These are phyloP conservation scores for Hypoxylon sp. DNA, from an alignment of 2,329 filamentous ascomycete genomes.

Conservation along the genomic window DNA sequence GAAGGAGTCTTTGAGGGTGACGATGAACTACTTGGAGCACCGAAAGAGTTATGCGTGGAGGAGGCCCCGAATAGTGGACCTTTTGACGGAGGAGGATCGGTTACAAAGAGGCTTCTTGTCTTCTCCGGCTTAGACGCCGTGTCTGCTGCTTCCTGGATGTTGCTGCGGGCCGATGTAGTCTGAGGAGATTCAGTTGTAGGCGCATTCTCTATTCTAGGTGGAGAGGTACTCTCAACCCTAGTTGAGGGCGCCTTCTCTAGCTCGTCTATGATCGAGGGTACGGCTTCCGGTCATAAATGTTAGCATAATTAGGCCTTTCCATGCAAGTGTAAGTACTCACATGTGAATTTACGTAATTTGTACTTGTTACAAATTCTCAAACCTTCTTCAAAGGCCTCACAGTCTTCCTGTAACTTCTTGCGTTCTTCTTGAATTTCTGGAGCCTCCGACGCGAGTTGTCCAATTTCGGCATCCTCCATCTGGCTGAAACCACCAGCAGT, in stretches of 20 bases:
- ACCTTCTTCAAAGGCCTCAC: constrained; percentile 43
- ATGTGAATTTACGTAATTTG: constrained; percentile 24
- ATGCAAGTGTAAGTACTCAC: constrained; percentile 16
- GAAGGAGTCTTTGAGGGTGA: neutral
- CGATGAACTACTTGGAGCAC: neutral
- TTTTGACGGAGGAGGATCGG: neutral
- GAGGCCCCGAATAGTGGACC: neutral
- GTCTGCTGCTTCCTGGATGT: neutral
- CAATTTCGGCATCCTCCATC: constrained; percentile 51
- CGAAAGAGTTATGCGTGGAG: neutral
- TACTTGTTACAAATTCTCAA: constrained; percentile 47
- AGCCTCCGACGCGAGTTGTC: constrained; percentile 50
- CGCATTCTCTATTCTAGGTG: neutral
- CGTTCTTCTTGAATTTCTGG: constrained; percentile 46
- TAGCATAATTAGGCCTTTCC: neutral
- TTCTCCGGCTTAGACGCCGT: neutral
- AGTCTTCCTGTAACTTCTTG: constrained; percentile 39
- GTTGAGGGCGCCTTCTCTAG: neutral
- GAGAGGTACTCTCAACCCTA: neutral
- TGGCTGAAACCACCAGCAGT: constrained; percentile 52
- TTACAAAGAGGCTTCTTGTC: neutral
- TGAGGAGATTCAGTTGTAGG: neutral
- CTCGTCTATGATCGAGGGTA: constrained; percentile 9
- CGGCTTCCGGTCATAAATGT: constrained; percentile 6
- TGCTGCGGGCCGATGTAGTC: neutral